Conservation (phyloP, 2,329 filamentous ascomycete genomes). For the Xylaria sp. region DNA sequence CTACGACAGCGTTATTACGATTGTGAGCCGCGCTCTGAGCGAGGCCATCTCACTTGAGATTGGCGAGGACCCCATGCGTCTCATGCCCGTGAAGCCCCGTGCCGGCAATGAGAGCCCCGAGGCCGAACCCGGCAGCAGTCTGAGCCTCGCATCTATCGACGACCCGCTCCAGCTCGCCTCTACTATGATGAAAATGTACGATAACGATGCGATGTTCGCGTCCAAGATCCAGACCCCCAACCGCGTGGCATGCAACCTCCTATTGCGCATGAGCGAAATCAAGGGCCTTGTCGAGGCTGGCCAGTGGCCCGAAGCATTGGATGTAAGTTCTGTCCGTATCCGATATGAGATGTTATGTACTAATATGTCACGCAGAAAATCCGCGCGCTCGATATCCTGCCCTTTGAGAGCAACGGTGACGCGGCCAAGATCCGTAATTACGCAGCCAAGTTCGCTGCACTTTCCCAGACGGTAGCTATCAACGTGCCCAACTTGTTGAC, state of each 20-base stretch:
- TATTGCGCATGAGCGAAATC: constrained; percentile 57
- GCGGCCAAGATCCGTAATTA: constrained; percentile 72
- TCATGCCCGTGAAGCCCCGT: constrained; percentile 76
- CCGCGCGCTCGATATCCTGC: constrained; percentile 69
- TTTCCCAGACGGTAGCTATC: constrained; percentile 75
- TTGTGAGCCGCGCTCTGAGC: constrained; percentile 84
- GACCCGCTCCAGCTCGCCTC: constrained; percentile 55
- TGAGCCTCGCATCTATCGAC: constrained; percentile 56
- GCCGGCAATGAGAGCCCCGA: constrained; percentile 38
- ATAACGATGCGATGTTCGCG: constrained; percentile 56
- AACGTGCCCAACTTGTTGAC: constrained; percentile 88
- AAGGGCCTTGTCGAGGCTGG: constrained; percentile 50
- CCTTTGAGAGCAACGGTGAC: constrained; percentile 68
- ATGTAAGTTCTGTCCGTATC: constrained; percentile 40
- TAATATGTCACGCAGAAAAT: constrained; percentile 55
- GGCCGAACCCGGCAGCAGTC: constrained; percentile 47
- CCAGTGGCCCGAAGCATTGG: constrained; percentile 53
- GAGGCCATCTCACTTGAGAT: constrained; percentile 84
- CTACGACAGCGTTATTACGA: constrained; percentile 87
- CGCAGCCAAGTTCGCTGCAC: constrained; percentile 72
- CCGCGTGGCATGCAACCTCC: constrained; percentile 50
- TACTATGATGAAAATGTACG: constrained; percentile 60
- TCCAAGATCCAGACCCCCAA: constrained; percentile 53
- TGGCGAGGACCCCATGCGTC: constrained; percentile 70
- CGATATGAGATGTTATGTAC: background rate